Evolutionary conservation across 1,139 yeast genomes (phyloP).

Genomic region (Saccharomyces hybrid): DNA sequence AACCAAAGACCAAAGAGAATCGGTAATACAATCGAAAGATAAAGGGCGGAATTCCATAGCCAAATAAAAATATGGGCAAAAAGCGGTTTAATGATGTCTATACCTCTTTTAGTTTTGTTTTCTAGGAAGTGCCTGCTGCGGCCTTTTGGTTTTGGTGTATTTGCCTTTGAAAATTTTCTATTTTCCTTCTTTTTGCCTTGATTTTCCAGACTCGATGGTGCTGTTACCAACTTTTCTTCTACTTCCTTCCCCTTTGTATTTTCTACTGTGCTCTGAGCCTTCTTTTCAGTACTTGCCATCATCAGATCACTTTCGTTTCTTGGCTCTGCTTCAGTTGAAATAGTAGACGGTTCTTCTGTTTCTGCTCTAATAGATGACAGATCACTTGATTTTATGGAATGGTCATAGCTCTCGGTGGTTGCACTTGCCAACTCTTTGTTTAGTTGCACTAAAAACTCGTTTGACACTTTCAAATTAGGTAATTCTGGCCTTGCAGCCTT

Average conservation of each 20-base stretch:
- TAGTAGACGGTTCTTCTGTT: background rate
- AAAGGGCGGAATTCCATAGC: conserved; percentile 8
- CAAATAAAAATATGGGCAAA: background rate
- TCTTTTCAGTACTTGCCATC: conserved; percentile 6
- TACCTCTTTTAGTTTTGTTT: background rate
- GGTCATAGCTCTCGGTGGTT: background rate
- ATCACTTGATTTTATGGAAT: background rate
- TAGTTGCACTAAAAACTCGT: conserved; percentile 7
- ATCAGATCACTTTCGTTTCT: conserved; percentile 5
- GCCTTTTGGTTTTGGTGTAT: background rate
- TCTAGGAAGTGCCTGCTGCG: background rate
- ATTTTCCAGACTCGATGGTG: background rate
- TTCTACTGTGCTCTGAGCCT: too few relatives aligned
- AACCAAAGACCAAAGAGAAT: conserved; percentile 43
- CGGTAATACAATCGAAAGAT: conserved; percentile 7
- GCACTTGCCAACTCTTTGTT: conserved; percentile 2
- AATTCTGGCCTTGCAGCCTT: conserved; percentile 7
- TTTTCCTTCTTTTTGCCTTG: background rate
- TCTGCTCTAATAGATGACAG: background rate
- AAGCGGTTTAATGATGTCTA: background rate
- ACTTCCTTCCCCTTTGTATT: conserved; percentile 11
- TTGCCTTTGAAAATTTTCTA: background rate
- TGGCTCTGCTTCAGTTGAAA: conserved; percentile 3
- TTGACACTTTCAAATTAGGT: conserved; percentile 9
- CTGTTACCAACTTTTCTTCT: background rate